phyloP scores from a whole-genome alignment of 768 basidiomycete genomes.

The Boletus eberwhitei region DNA sequence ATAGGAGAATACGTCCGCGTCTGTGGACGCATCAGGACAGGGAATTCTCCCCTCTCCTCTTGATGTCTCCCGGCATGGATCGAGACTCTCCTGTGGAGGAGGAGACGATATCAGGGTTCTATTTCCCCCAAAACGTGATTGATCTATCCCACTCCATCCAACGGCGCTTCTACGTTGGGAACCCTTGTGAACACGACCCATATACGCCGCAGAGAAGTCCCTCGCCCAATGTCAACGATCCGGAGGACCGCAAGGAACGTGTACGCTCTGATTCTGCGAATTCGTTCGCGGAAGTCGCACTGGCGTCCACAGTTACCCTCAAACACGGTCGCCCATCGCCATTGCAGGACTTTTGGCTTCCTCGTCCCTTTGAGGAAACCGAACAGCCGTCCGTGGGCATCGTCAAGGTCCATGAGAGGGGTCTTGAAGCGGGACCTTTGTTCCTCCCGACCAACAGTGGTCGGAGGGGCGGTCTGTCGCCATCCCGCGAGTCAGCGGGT shows the following conservation, averaged over 20 bases:
- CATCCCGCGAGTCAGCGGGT: not conserved
- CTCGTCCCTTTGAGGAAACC: conserved; percentile 20
- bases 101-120: not conserved
- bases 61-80: conserved; percentile 10
- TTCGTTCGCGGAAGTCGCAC: conserved; percentile 19
- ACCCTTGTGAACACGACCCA: not conserved
- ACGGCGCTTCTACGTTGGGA: not conserved
- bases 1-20: conserved; percentile 9
- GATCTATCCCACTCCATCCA: conserved; percentile 1
- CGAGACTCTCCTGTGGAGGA: not conserved
- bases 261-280: conserved; percentile 8
- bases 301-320: conserved; percentile 2
- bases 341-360: conserved; percentile 14
- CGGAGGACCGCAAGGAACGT: not conserved
- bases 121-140: not conserved
- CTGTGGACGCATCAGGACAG: conserved; percentile 1
- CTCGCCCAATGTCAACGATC: not conserved
- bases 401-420: conserved; percentile 15
- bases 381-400: not conserved
- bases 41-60: conserved; percentile 25
- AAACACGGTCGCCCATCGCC: conserved; percentile 12
- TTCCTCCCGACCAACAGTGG: not conserved
- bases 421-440: conserved; percentile 11
- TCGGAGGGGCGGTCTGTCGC: not conserved
- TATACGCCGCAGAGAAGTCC: not conserved